A percentile compares a stretch with the other conserved stretches of the same genome.
phyloP scores from a whole-genome alignment of 257 asterid genomes.

The Knoxia roxburghii region DNA sequence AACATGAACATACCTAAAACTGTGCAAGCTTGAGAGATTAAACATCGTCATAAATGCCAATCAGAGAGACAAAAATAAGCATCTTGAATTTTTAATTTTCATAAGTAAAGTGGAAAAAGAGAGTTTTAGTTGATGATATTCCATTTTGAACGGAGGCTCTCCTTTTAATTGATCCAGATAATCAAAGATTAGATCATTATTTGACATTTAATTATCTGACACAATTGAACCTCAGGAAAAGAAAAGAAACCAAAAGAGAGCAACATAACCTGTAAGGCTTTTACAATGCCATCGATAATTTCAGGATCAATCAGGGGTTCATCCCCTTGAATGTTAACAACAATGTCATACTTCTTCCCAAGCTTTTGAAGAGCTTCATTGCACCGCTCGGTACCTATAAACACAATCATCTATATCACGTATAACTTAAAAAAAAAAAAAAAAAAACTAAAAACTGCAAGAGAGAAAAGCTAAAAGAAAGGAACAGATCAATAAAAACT shows the following conservation, averaged over 20 bases:
- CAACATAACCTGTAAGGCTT: slow-evolving; percentile 62
- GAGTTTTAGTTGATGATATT: too few species aligned
- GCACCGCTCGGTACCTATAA: slow-evolving; percentile 78
- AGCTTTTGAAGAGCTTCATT: slow-evolving; percentile 76
- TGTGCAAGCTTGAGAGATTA: background rate
- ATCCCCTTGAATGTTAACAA: slow-evolving; percentile 92
- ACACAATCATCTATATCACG: background rate
- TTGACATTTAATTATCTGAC: too few species aligned
- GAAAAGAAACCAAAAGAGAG: background rate
- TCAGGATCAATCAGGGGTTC: slow-evolving; percentile 96
- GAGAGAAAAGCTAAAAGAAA: background rate
- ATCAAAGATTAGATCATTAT: too few species aligned
- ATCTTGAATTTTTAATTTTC: too few species aligned
- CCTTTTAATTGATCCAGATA: too few species aligned
- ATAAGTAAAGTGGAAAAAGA: too few species aligned
- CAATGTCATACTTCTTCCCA: slow-evolving; percentile 60
- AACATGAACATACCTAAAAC: background rate
- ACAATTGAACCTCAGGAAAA: too few species aligned
- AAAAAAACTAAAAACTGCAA: background rate
- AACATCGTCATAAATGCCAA: background rate
- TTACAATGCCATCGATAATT: slow-evolving; percentile 75
- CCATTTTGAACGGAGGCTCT: too few species aligned
- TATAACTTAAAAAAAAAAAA: background rate
- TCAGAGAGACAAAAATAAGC: background rate
- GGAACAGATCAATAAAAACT: background rate